These are phyloP conservation scores for Ceratobasidium sp. DNA, from an alignment of 1,284 basidiomycete species.

Conservation along the genomic window DNA sequence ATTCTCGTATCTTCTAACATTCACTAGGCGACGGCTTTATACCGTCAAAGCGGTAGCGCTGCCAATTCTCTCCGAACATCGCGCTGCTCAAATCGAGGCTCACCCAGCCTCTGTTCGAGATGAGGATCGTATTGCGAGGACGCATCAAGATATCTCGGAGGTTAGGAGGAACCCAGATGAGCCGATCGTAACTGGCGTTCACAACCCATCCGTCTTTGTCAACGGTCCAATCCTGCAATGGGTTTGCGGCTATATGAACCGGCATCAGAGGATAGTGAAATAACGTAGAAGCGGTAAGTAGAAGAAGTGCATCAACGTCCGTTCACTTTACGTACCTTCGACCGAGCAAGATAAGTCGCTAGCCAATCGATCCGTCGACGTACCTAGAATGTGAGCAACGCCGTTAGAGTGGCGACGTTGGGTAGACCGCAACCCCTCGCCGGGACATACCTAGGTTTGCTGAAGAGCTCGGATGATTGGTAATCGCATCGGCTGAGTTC, in stretches of 20 bases:
- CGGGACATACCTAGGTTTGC: not conserved
- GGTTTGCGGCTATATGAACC: not conserved
- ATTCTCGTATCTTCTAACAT: too few species aligned
- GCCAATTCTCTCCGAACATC: not conserved
- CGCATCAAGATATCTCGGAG: not conserved
- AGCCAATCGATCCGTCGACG: too few species aligned
- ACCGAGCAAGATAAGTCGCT: too few species aligned
- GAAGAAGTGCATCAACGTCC: too few species aligned
- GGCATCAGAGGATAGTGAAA: not conserved
- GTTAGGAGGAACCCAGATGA: not conserved
- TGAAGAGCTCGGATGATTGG: not conserved
- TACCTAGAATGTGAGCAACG: too few species aligned
- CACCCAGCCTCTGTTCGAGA: not conserved
- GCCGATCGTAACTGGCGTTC: not conserved
- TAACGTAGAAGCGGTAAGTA: not conserved
- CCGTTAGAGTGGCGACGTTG: too few species aligned
- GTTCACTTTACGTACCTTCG: too few species aligned
- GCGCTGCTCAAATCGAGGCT: not conserved
- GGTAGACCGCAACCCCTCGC: too few species aligned
- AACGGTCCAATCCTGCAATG: not conserved
- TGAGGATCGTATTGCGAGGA: not conserved
- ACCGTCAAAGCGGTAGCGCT: too few species aligned
- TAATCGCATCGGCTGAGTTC: not conserved
- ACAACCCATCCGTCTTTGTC: not conserved
- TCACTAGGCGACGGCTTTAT: too few species aligned